Conservation (phyloP, 257 asterid species). For the Nicotiana benthamiana region DNA sequence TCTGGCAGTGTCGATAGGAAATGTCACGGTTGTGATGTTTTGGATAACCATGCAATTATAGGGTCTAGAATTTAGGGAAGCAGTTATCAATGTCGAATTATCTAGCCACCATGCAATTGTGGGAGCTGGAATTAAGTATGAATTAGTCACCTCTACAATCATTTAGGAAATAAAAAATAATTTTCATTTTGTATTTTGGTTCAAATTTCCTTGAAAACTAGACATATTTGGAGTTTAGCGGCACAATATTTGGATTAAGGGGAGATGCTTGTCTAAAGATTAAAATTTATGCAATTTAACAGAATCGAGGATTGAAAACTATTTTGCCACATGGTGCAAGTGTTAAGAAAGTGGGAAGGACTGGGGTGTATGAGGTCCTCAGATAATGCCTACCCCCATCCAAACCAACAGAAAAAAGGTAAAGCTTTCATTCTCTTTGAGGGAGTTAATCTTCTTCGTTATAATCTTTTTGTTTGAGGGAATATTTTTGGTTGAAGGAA, state of each 20-base stretch:
- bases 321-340: background rate
- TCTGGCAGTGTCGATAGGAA: background rate
- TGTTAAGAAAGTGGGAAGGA: background rate
- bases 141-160: background rate
- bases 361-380: background rate
- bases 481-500: background rate
- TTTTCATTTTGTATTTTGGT: background rate
- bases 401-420: background rate
- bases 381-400: background rate
- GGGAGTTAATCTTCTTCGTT: background rate
- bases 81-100: background rate
- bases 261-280: background rate
- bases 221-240: background rate
- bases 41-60: background rate
- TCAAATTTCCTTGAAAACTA: background rate
- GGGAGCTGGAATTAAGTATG: background rate
- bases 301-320: background rate
- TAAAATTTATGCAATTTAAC: background rate
- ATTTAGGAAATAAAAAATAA: background rate
- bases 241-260: background rate
- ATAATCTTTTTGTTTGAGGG: background rate
- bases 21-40: background rate
- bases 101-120: background rate
- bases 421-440: background rate
- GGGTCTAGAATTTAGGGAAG: background rate